Evolutionary conservation across 345 rosid genomes (phyloP), one percentile per base, ranked within the genome.

Genomic region (Lumnitzera littorea): DNA sequence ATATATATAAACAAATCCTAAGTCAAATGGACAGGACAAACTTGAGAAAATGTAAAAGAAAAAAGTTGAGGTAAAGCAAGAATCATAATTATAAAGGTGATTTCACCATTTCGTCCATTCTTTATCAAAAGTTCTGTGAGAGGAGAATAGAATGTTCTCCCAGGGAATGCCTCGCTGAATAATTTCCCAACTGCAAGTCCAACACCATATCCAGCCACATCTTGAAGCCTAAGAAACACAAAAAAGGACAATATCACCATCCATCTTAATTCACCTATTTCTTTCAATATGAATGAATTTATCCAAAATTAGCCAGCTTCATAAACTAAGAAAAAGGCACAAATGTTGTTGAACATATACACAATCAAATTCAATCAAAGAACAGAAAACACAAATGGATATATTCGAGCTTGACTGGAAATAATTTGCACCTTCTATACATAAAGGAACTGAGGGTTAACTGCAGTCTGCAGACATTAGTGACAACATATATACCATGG

Each of bases 201-300:
- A 60, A 94, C 90, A 57, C 96, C 97, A 41, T 94, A 88, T 65
- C 99, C 97, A 70, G 86, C 83, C 60, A 94, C 65, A 61, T 94
- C 99, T 78, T 76, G 87, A 64, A 94, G 99, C 87, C 99, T 94
- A 66, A 56, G 36, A 53, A 49, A 41, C 74, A 70, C 3, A 67
- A 48, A 43, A 55, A 64, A 43, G 41, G 15, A 67, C 29, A 48
- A 67, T 29, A 55, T 47, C 63, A 66, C 50, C 50, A 46, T 17
- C 46, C 61, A 62, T 53, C 17, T 24, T 14, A 6, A 47, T 36
- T 36, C 43, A 36, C 43, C 43, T 9, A 5, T 36, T 36, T 36
- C 43, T 36, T 36, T 36, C 43, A 36, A 36, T 36, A 36, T 1
- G 43, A 36, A 36, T 4, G 9, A 36, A 36, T 36, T 36, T 36